phyloP scores from a whole-genome alignment of 164 flowering plant genomes.

The Magnolia kwangsiensis region DNA sequence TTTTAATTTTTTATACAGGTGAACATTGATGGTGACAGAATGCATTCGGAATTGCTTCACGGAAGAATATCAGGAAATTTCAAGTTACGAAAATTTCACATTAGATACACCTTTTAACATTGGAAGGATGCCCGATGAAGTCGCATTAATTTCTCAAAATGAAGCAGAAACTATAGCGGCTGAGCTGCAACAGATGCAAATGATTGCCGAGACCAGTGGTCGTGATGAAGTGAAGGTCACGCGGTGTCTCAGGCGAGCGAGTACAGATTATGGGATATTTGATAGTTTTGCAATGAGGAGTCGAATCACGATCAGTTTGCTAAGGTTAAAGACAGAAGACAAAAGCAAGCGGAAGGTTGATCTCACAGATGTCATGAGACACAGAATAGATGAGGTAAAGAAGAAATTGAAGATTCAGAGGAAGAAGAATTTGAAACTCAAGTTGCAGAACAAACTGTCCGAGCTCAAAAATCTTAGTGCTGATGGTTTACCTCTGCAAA shows the following conservation, averaged over 20 bases:
- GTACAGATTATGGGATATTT: slow-evolving; percentile 21
- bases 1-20: not conserved
- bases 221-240: slow-evolving; percentile 22
- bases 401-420: no score
- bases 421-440: no score
- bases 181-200: slow-evolving; percentile 6
- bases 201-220: slow-evolving; percentile 10
- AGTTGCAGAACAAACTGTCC: no score
- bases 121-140: slow-evolving; percentile 5
- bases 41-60: slow-evolving; percentile 8
- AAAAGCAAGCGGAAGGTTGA: no score
- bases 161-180: slow-evolving; percentile 19
- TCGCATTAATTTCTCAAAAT: slow-evolving; percentile 4
- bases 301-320: slow-evolving; percentile 13
- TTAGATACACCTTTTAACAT: not conserved
- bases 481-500: no score
- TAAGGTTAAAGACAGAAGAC: slow-evolving; percentile 12
- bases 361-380: no score
- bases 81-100: slow-evolving; percentile 1
- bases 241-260: slow-evolving; percentile 21
- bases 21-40: slow-evolving; percentile 15
- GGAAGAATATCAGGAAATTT: slow-evolving; percentile 10
- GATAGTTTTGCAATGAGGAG: slow-evolving; percentile 25
- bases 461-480: no score
- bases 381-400: no score